Base-by-base conservation (phyloP, 345 rosid genomes). In the Nasturtium officinale region DNA sequence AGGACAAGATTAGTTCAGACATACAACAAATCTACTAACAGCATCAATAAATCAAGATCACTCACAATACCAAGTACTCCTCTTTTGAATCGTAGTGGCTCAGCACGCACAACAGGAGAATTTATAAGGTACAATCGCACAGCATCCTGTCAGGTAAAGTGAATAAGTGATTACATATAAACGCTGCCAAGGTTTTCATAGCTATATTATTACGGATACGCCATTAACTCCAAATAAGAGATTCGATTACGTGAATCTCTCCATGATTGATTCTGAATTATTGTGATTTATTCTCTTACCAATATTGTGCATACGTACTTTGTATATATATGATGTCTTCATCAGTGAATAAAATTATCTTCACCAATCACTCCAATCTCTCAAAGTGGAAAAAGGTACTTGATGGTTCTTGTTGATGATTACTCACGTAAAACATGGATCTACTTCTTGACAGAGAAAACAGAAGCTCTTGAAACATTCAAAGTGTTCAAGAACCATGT, bases 51-150 rank as follows among this genome's bases (percentile, higher is more conserved):
- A 63, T 11, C 11, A 50, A 61, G 26, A 74, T 67, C 52, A 91
- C 99, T 95, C 82, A 96, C 99, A 76, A 96, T 97, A 81, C 91
- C 77, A 77, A 77, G 87, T 26, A 96, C 98, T 64, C 98, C 99
- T 80, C 83, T 90, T 81, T 89, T 96, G 74, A 96, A 96, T 42
- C 98, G 96, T 67, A 96, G 78, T 67, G 96, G 82, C 78, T 96
- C 99, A 12, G 97, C 99, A 35, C 98, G 97, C 56, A 96, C 99
- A 72, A 96, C 98, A 32, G 99, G 99, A 78, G 99, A 96, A 75
- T 92, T 96, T 56, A 96, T 89, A 21, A 96, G 86, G 86, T 92
- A 96, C 57, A 96, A 80, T 38, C 99, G 84, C 74, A 96, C 80
- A 47, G 99, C 98, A 79, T 96, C 99, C 99, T 95, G 82, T 65